These are phyloP conservation scores for Spergularia bocconei DNA, from an alignment of 148 eudicot genomes.

Conservation along the genomic window DNA sequence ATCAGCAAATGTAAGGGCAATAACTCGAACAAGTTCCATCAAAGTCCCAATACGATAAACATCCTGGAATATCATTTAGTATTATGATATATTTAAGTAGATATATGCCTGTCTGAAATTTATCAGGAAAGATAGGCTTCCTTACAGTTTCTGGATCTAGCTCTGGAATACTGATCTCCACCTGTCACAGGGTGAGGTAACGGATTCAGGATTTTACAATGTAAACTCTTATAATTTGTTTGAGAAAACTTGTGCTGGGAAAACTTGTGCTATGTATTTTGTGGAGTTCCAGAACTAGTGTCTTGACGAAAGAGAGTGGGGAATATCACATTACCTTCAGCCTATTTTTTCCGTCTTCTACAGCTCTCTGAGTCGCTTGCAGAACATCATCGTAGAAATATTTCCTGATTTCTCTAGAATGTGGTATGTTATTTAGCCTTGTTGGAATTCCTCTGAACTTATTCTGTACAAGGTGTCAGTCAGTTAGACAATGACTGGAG, in stretches of 20 bases:
- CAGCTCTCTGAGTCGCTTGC: slow-evolving; percentile 80
- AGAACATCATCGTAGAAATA: slow-evolving; percentile 93
- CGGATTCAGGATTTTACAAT: slow-evolving; percentile 1
- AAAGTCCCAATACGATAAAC: slow-evolving; percentile 98
- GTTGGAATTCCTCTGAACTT: slow-evolving; percentile 97
- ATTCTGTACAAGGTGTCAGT: slow-evolving; percentile 48
- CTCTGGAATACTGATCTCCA: slow-evolving; percentile 94
- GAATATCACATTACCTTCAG: slow-evolving; percentile 51
- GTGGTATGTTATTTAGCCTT: slow-evolving; percentile 93
- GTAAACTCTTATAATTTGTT: neutral
- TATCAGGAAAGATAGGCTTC: slow-evolving; percentile 14
- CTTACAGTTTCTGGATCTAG: slow-evolving; percentile 89
- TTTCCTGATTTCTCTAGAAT: slow-evolving; percentile 90
- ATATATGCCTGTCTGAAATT: neutral
- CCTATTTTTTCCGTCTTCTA: slow-evolving; percentile 67
- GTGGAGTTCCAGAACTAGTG: neutral
- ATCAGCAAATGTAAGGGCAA: slow-evolving; percentile 89
- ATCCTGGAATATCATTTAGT: slow-evolving; percentile 54
- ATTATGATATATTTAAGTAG: slow-evolving; percentile 26
- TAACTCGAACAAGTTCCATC: slow-evolving; percentile 84
- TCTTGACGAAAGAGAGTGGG: neutral
- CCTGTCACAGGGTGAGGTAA: slow-evolving; percentile 43
- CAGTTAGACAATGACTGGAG: slow-evolving; percentile 13
- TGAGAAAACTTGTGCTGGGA: neutral
- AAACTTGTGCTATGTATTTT: neutral